Base-by-base conservation (phyloP, 176 grass and related monocot species). In the Triticum monococcum region DNA sequence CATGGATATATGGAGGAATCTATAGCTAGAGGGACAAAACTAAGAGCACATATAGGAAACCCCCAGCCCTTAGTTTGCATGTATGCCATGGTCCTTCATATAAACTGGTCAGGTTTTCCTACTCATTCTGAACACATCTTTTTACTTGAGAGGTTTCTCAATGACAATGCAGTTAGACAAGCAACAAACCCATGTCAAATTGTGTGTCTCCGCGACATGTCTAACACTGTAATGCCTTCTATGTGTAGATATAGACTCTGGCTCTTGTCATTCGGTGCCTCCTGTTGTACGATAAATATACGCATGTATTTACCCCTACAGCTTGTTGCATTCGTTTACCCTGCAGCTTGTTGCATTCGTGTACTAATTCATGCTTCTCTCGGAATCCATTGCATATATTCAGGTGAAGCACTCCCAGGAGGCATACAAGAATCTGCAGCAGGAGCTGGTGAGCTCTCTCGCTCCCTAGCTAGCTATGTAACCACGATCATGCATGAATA, bases 321-420 rank as follows among this genome's bases (percentile, higher is more conserved):
- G 66, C 66, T 9, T 16, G 38, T 48, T 75, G 3, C 13, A 48
- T 12, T 26, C 41, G 23, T 48, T 30, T 30, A 22, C 12, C 12
- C 9, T 35, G 50, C 16, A 20, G 66, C 66, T 9, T 16, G 38
- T 48, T 75, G 3, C 13, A 48, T 12, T 26, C 41, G 23, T 48
- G 12, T 75, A 28, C 23, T 75, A 50, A 75, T 5, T 30, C 13
- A 4, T 75, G 69, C 5, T 13, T 17, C 26, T 52, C 13, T 18
- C 18, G 8, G 7, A 50, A 75, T 50, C 16, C 24, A 45, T 16
- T 7, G 70, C 20, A 11, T 18, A 36, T 23, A 22, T 91, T 89
- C 81, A 98, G 96, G 81, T 95, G 79, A 98, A 95, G 91, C 91
- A 93, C 83, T 92, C 93, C 24, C 75, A 89, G 33, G 96, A 98